Evolutionary conservation across 345 rosid species (phyloP).

Genomic region (Xanthoceras sorbifolium): DNA sequence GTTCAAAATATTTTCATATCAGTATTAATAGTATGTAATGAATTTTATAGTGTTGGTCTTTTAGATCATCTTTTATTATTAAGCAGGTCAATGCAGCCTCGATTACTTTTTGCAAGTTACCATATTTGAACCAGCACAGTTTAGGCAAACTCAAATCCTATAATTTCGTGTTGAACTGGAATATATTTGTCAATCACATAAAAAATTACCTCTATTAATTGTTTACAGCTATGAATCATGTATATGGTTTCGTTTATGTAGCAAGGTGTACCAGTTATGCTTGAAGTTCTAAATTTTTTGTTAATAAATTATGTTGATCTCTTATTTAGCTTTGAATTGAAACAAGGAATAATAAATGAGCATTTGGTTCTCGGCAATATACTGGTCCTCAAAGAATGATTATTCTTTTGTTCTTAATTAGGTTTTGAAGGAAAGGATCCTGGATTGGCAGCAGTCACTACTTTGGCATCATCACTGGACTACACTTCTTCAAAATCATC

Average conservation of each 20-base stretch:
- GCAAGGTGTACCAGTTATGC: neutral
- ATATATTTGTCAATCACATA: neutral
- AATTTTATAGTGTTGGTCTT: neutral
- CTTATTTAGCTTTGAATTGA: neutral
- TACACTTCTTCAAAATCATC: constrained; percentile 68
- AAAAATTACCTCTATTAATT: too few species aligned
- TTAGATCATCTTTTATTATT: neutral
- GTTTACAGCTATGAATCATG: neutral
- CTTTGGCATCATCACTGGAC: constrained; percentile 80
- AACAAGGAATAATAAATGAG: neutral
- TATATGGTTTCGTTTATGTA: neutral
- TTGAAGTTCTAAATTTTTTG: neutral
- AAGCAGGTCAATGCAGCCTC: neutral
- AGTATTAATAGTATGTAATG: neutral
- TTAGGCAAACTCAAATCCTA: neutral
- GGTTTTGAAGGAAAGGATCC: constrained; percentile 70
- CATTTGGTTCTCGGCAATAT: neutral
- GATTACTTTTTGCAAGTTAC: neutral
- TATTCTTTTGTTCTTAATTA: constrained; percentile 26
- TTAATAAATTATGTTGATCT: neutral
- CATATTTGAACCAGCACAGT: neutral
- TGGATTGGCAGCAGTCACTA: constrained; percentile 61
- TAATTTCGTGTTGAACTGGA: neutral
- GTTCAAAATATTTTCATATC: neutral
- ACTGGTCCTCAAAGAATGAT: neutral